Evolutionary conservation across 176 grass and related monocot genomes (phyloP).

Genomic region (Musa troglodytarum): DNA sequence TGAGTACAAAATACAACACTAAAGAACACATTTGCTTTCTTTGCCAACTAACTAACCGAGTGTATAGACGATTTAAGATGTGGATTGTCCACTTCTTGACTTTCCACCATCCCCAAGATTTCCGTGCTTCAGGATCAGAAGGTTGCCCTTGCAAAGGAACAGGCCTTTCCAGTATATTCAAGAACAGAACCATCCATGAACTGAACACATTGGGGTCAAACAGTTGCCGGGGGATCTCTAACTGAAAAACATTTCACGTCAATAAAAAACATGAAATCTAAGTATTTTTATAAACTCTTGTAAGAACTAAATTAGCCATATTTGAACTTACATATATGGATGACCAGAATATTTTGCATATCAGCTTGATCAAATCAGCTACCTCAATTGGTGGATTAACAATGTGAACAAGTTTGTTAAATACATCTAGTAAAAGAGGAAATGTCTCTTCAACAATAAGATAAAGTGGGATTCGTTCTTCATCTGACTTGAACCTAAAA

Average conservation of each 20-base stretch:
- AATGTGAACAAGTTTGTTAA: slow-evolving; percentile 69
- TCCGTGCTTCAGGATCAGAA: not conserved
- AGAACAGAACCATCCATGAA: slow-evolving; percentile 74
- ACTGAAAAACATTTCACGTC: slow-evolving; percentile 30
- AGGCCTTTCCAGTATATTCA: slow-evolving; percentile 6
- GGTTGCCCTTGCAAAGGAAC: slow-evolving; percentile 13
- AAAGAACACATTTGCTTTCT: not conserved
- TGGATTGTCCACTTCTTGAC: slow-evolving; percentile 16
- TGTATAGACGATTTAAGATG: slow-evolving; percentile 12
- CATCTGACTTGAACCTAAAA: slow-evolving; percentile 94
- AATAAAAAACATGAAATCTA: slow-evolving; percentile 19
- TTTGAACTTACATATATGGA: slow-evolving; percentile 78
- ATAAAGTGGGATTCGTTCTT: slow-evolving; percentile 77
- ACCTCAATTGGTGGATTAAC: slow-evolving; percentile 68
- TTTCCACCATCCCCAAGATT: slow-evolving; percentile 13
- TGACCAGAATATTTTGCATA: slow-evolving; percentile 99
- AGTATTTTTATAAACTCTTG: not conserved
- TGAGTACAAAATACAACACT: slow-evolving; percentile 10
- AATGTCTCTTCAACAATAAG: slow-evolving; percentile 76
- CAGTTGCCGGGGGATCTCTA: slow-evolving; percentile 89
- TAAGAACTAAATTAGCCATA: not conserved
- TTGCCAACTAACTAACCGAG: not conserved
- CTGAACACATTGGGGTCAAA: slow-evolving; percentile 66
- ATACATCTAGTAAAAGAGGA: slow-evolving; percentile 64
- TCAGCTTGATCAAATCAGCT: slow-evolving; percentile 87